Base-by-base conservation (phyloP, 129 eudicot species). In the Helianthus tuberosus region DNA sequence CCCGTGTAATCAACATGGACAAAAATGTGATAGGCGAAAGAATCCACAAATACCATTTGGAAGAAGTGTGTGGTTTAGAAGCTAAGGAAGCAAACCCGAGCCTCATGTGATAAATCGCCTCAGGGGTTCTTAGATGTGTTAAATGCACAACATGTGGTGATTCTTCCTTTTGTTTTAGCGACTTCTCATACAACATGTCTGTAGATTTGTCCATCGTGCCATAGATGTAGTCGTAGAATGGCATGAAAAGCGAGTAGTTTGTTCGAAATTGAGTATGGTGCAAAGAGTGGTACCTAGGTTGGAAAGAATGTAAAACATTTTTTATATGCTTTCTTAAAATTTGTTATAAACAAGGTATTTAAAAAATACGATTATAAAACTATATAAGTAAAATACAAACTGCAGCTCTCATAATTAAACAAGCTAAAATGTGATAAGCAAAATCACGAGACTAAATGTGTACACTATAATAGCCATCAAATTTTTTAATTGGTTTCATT, bases 181-280 rank as follows among this genome's bases (percentile, higher is more conserved):
- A 84, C 15, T 62, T 84, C 65, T 82, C 85, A 9, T 91, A 68
- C 51, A 91, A 44, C 8, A 57, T 16, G 67, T 88, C 92, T 0
- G 92, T 72, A 20, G 92, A 81, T 69, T 72, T 52, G 83, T 91
- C 96, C 78, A 76, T 51, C 1, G 97, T 91, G 8, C 84, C 88
- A 50, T 88, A 85, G 1, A 91, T 49, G 71, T 84, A 91, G 69
- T 91, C 97, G 14, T 91, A 91, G 15, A 91, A 73, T 5, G 97
- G 95, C 97, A 91, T 84, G 86, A 91, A 91, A 32, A 91, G 82
- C 0, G 91, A 84, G 60, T 88, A 91, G 64, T 91, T 91, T 25
- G 95, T 88, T 46, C 95, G 84, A 41, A 88, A 91, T 57, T 91
- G 91, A 48, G 97, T 91, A 65, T 91, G 97, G 75, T 91, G 97